Conservation (phyloP, 352 stramenopile species). For the Globisporangium megalacanthum region DNA sequence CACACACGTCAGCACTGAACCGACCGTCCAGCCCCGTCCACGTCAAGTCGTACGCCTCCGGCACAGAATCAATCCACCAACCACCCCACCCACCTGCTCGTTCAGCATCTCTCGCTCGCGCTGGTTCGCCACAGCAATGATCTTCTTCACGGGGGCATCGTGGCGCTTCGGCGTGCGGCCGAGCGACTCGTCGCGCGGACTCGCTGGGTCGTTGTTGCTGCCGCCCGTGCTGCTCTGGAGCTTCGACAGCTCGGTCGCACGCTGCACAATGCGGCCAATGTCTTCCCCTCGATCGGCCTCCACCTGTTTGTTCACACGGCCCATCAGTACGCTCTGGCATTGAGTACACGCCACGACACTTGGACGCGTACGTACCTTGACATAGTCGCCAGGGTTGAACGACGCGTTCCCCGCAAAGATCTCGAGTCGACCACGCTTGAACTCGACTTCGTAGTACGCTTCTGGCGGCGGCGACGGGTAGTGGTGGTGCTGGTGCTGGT, state of each 20-base stretch:
- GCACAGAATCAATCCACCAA: too few species aligned
- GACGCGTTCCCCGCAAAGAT: conserved; percentile 86
- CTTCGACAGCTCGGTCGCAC: conserved; percentile 81
- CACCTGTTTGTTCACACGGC: conserved; percentile 53
- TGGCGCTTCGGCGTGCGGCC: conserved; percentile 49
- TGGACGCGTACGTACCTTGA: conserved; percentile 59
- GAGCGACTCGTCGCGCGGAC: conserved; percentile 33
- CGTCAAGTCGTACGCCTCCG: too few species aligned
- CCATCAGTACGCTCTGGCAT: neutral
- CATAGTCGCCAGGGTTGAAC: conserved; percentile 91
- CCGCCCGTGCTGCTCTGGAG: conserved; percentile 19
- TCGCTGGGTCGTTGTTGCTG: conserved; percentile 21
- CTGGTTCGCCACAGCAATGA: conserved; percentile 90
- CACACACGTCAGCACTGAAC: neutral
- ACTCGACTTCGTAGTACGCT: conserved; percentile 93
- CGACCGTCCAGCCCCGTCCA: neutral
- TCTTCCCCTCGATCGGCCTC: conserved; percentile 97
- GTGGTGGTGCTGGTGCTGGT: conserved; percentile 14
- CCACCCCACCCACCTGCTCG: conserved; percentile 46
- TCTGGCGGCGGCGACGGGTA: conserved; percentile 62
- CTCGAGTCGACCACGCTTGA: conserved; percentile 91
- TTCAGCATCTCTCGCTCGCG: conserved; percentile 90
- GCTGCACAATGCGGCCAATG: conserved; percentile 92
- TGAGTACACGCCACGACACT: too few species aligned
- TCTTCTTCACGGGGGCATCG: conserved; percentile 83